Evolutionary conservation across 305 asterid species (phyloP).

Genomic region (Fraxinus xanthoxyloides): DNA sequence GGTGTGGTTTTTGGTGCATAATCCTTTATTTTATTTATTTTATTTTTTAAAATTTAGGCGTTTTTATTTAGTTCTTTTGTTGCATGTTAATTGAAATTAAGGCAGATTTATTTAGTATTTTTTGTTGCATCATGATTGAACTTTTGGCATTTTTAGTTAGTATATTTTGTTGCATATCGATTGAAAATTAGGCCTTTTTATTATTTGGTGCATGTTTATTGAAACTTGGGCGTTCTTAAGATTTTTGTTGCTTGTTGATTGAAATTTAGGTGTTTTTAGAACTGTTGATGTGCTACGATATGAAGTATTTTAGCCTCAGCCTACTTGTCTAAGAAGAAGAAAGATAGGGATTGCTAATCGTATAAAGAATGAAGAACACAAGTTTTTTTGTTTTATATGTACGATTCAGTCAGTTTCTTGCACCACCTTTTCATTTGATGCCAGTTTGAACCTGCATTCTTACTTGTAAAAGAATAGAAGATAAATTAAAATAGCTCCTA

Average conservation of each 20-base stretch:
- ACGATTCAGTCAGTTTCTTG: not conserved
- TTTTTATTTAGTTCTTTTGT: not conserved
- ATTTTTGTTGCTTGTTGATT: not conserved
- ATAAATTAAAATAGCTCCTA: not conserved
- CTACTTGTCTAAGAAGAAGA: not conserved
- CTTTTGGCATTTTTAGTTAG: not conserved
- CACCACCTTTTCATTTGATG: not conserved
- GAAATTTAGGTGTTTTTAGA: not conserved
- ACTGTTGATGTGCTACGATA: not conserved
- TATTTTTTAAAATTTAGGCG: not conserved
- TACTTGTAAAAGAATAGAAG: not conserved
- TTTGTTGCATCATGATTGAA: slow-evolving; percentile 6
- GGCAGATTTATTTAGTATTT: not conserved
- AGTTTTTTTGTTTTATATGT: not conserved
- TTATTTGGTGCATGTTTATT: slow-evolving; percentile 4
- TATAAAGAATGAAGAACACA: not conserved
- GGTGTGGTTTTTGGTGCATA: slow-evolving; percentile 1
- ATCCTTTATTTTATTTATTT: not conserved
- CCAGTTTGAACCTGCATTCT: not conserved
- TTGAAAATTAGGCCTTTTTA: slow-evolving; percentile 7
- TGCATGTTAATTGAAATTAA: not conserved
- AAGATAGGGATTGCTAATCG: not conserved
- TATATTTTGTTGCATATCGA: slow-evolving; percentile 4
- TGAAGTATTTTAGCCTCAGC: not conserved
- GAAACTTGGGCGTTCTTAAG: not conserved